Percentiles rank a stretch among this genome's conserved stretches.
phyloP scores from a whole-genome alignment of 2,329 filamentous ascomycete species.

The Pyricularia sp. region DNA sequence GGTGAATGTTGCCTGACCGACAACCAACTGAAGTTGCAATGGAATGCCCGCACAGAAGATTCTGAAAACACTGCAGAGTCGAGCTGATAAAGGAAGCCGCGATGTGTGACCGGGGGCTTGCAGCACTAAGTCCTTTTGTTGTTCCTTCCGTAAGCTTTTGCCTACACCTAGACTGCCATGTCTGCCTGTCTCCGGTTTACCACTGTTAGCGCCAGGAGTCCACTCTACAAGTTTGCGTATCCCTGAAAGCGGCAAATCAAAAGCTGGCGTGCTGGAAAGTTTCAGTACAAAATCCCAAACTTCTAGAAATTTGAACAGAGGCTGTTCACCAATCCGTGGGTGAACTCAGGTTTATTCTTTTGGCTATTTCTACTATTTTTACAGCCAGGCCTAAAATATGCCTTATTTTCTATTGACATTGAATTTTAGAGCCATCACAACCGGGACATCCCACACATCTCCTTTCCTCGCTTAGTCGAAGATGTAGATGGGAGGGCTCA shows the following conservation, averaged over 20 bases:
- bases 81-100: background rate
- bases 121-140: background rate
- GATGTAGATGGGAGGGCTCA: constrained; percentile 6
- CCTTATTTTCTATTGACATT: background rate
- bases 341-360: background rate
- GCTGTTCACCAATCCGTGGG: background rate
- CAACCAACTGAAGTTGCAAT: background rate
- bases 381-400: background rate
- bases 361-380: background rate
- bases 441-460: background rate
- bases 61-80: background rate
- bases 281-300: no score
- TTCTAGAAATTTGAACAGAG: no score
- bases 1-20: background rate
- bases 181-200: background rate
- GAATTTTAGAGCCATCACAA: background rate
- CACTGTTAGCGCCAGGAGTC: background rate
- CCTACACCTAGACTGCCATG: background rate
- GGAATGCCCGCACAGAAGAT: background rate
- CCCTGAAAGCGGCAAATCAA: no score
- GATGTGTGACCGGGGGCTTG: background rate
- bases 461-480: constrained; percentile 4
- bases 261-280: no score
- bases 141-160: background rate
- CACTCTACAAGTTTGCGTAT: background rate